Evolutionary conservation across 2,329 filamentous ascomycete genomes (phyloP).

Genomic region (Davidsoniella virescens): DNA sequence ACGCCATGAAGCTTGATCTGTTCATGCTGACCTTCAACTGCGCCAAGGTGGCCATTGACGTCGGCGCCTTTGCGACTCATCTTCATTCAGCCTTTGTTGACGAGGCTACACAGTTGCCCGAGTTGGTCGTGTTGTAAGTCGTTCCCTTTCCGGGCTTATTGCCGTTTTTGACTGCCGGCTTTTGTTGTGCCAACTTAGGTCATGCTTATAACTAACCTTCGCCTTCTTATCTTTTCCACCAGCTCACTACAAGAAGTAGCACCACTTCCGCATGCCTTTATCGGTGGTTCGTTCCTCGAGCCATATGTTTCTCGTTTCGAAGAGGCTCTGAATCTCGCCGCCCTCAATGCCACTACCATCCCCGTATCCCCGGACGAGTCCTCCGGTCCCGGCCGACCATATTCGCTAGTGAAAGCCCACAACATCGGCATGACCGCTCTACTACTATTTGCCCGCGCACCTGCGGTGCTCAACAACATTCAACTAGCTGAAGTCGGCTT

Average conservation of each 20-base stretch:
- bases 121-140: conserved; percentile 41
- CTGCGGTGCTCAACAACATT: conserved; percentile 44
- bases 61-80: conserved; percentile 53
- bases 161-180: not conserved
- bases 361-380: conserved; percentile 2
- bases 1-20: conserved; percentile 35
- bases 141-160: not conserved
- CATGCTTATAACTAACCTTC: not conserved
- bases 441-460: conserved; percentile 62
- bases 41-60: conserved; percentile 53
- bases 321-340: conserved; percentile 55
- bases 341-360: conserved; percentile 24
- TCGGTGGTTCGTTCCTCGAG: conserved; percentile 63
- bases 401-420: conserved; percentile 52
- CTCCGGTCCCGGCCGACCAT: conserved; percentile 27
- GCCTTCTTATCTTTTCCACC: conserved; percentile 7
- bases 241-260: conserved; percentile 82
- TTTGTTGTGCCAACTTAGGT: not conserved
- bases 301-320: conserved; percentile 61
- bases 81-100: conserved; percentile 44
- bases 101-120: conserved; percentile 31
- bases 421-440: conserved; percentile 84
- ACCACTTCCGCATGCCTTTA: conserved; percentile 68
- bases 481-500: conserved; percentile 72
- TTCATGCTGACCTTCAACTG: conserved; percentile 87